A percentile compares a stretch with the other conserved stretches of the same genome.
These are phyloP conservation scores for Trichoderma endophyticum DNA, from an alignment of 2,329 filamentous ascomycete species.

Conservation along the genomic window DNA sequence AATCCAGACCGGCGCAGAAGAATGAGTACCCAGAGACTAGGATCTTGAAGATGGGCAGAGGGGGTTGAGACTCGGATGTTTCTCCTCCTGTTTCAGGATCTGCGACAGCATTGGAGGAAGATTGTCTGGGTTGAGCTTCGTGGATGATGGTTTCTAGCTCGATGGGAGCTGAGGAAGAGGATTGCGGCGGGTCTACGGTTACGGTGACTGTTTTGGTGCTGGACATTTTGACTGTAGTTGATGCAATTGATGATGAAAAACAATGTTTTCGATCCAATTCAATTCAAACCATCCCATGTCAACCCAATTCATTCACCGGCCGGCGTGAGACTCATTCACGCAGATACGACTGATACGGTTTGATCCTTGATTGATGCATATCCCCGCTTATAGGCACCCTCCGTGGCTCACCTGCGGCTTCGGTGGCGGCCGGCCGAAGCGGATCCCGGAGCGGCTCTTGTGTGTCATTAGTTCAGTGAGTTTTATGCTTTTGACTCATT, in stretches of 20 bases:
- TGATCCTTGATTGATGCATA: background rate
- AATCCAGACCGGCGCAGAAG: conserved; percentile 17
- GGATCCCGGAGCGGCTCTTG: background rate
- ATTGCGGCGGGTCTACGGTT: background rate
- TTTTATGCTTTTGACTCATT: background rate
- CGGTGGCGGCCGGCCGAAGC: conserved; percentile 13
- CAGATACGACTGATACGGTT: background rate
- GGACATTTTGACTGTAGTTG: background rate
- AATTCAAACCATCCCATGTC: background rate
- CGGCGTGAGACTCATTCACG: background rate
- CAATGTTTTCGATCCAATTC: background rate
- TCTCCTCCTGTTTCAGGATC: background rate
- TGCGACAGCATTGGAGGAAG: background rate
- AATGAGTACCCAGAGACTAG: conserved; percentile 10
- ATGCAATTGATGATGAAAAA: background rate
- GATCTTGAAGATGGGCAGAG: conserved; percentile 6
- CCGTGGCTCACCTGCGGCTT: background rate
- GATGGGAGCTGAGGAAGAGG: background rate
- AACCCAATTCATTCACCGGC: background rate
- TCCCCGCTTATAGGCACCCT: conserved; percentile 13
- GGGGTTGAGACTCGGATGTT: background rate
- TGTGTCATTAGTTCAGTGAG: background rate
- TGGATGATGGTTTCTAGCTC: background rate
- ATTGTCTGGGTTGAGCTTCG: background rate
- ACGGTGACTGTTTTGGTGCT: background rate